Conservation (phyloP, 2,329 filamentous ascomycete species). For the Colletotrichum zoysiae region DNA sequence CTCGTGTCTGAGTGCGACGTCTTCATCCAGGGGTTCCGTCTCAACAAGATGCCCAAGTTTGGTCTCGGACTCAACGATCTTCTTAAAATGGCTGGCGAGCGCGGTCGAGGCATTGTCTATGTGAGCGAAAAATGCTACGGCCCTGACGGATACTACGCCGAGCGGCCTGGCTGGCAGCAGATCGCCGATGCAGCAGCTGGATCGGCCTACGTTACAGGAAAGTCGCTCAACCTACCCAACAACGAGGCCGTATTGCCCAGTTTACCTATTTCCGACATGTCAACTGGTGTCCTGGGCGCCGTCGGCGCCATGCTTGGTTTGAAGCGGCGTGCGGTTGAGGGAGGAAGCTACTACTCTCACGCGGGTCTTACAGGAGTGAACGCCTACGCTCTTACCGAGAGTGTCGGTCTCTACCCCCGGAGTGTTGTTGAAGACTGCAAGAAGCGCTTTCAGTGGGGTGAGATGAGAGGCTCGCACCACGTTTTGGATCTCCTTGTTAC, state of each 20-base stretch:
- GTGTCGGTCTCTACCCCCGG: constrained; percentile 49
- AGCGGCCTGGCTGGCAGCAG: constrained; percentile 35
- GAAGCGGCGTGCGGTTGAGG: constrained; percentile 48
- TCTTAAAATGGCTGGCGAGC: constrained; percentile 50
- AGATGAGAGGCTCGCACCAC: constrained; percentile 35
- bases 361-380: constrained; percentile 48
- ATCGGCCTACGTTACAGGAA: constrained; percentile 50
- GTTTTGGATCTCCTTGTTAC: constrained; percentile 32
- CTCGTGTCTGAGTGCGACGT: constrained; percentile 64
- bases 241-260: constrained; percentile 49
- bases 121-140: constrained; percentile 38
- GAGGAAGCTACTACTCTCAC: constrained; percentile 50
- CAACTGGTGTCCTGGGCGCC: constrained; percentile 50
- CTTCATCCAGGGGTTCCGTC: constrained; percentile 66
- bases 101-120: constrained; percentile 33
- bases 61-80: constrained; percentile 57
- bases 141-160: constrained; percentile 33
- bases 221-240: constrained; percentile 44
- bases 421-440: constrained; percentile 31
- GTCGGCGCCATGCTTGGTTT: constrained; percentile 50
- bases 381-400: constrained; percentile 46
- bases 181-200: constrained; percentile 48
- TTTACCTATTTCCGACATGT: constrained; percentile 53
- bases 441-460: constrained; percentile 32
- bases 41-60: constrained; percentile 56